Evolutionary conservation across 352 stramenopile genomes (phyloP).

Genomic region (Phytopythium aichiense): DNA sequence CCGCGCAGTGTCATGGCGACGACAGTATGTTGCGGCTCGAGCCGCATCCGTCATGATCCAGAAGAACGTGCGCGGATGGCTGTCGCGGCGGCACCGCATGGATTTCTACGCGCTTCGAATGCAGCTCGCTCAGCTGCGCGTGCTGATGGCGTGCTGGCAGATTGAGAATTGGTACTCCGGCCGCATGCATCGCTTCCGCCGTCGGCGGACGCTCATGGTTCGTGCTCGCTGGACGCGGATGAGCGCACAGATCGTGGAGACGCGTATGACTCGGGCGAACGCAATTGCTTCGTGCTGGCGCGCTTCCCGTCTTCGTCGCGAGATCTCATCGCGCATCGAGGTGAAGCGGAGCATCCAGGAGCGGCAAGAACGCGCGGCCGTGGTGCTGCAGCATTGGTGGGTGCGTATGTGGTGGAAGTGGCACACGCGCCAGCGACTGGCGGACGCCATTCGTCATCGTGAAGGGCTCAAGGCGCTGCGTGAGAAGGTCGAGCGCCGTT

Average conservation of each 20-base stretch:
- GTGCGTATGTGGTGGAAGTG: conserved; percentile 30
- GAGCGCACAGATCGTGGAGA: conserved; percentile 21
- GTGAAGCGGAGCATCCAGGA: conserved; percentile 10
- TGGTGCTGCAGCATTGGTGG: conserved; percentile 44
- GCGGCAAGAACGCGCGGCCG: conserved; percentile 13
- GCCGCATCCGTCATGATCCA: conserved; percentile 29
- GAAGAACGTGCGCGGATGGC: conserved; percentile 38
- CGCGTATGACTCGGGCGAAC: conserved; percentile 15
- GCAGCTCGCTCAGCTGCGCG: conserved; percentile 30
- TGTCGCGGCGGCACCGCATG: conserved; percentile 27
- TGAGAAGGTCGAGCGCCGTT: conserved; percentile 11
- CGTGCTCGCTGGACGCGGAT: conserved; percentile 32
- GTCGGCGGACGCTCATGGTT: conserved; percentile 20
- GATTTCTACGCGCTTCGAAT: conserved; percentile 39
- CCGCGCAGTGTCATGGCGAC: conserved; percentile 16
- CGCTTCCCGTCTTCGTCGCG: conserved; percentile 18
- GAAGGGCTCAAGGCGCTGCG: conserved; percentile 20
- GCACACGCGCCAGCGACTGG: conserved; percentile 18
- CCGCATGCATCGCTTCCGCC: conserved; percentile 16
- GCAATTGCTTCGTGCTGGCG: conserved; percentile 34
- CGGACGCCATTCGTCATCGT: conserved; percentile 19
- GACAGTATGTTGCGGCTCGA: conserved; percentile 23
- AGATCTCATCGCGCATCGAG: conserved; percentile 22
- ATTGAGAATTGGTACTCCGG: conserved; percentile 49
- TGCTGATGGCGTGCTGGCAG: conserved; percentile 40